Percentiles rank a stretch among this genome's conserved stretches.
Conservation (phyloP, 78 protist genomes). For the Polysphondylium violaceum region DNA sequence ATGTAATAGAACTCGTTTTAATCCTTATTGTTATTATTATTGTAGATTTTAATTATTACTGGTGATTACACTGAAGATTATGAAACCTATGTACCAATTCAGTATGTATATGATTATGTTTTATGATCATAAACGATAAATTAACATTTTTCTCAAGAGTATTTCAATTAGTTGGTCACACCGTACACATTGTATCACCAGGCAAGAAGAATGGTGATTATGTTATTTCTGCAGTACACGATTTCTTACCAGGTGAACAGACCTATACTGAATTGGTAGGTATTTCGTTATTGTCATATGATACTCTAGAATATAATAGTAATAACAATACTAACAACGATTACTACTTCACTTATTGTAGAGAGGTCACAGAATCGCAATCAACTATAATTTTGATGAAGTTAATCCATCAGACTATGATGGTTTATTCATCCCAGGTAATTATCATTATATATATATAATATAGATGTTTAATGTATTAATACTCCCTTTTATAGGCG, state of each 20-base stretch:
- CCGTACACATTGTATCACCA: constrained; percentile 56
- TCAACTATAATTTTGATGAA: constrained; percentile 57
- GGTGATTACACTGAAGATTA: constrained; percentile 61
- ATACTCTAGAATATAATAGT: background rate
- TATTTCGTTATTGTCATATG: too few relatives aligned
- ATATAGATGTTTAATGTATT: background rate
- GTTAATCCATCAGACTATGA: constrained; percentile 1
- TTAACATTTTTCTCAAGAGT: too few relatives aligned
- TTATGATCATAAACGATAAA: background rate
- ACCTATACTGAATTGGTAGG: constrained; percentile 65
- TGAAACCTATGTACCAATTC: constrained; percentile 46
- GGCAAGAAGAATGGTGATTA: constrained; percentile 48
- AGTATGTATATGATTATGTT: background rate
- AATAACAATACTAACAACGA: background rate
- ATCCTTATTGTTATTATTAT: too few relatives aligned
- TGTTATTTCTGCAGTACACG: constrained; percentile 68
- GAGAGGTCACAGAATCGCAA: constrained; percentile 56
- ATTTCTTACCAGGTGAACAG: constrained; percentile 79
- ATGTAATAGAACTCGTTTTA: too few relatives aligned
- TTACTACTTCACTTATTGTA: background rate
- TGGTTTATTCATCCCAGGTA: constrained; percentile 48
- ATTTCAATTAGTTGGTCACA: constrained; percentile 38
- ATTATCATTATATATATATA: too few relatives aligned
- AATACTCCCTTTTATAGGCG: constrained; percentile 3
- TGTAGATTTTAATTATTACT: constrained; percentile 23